Evolutionary conservation across 495 filamentous ascomycete genomes (phyloP).

Genomic region (Entonaema liquescens): DNA sequence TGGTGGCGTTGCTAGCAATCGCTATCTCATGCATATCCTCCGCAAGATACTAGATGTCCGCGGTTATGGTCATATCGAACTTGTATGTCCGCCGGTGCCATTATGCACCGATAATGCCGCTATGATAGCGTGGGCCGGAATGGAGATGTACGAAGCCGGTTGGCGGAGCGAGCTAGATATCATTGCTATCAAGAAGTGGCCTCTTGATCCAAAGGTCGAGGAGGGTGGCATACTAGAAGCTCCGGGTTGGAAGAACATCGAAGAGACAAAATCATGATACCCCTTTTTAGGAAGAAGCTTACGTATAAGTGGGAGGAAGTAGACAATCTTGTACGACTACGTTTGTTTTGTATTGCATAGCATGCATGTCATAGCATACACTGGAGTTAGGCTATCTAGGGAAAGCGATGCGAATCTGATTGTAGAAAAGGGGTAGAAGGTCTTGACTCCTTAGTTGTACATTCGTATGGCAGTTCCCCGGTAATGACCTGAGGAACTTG

Average conservation of each 20-base stretch:
- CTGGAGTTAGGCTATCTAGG: slow-evolving; percentile 2
- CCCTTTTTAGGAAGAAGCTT: background rate
- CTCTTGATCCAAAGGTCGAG: slow-evolving; percentile 68
- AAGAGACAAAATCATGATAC: slow-evolving; percentile 8
- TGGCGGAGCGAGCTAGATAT: slow-evolving; percentile 69
- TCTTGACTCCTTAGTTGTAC: slow-evolving; percentile 35
- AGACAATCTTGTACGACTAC: slow-evolving; percentile 9
- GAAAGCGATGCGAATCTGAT: slow-evolving; percentile 1
- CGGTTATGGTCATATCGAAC: slow-evolving; percentile 66
- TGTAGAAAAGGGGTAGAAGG: slow-evolving; percentile 9
- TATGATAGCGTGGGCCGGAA: slow-evolving; percentile 97
- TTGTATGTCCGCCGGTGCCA: slow-evolving; percentile 75
- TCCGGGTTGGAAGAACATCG: slow-evolving; percentile 49
- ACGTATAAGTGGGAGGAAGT: background rate
- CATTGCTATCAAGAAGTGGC: slow-evolving; percentile 76
- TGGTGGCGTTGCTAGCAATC: slow-evolving; percentile 89
- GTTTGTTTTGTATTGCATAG: slow-evolving; percentile 18
- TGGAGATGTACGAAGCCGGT: slow-evolving; percentile 89
- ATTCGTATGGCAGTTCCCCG: slow-evolving; percentile 31
- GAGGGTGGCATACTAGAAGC: slow-evolving; percentile 62
- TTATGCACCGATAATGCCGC: slow-evolving; percentile 95
- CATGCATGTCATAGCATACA: slow-evolving; percentile 7
- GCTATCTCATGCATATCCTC: slow-evolving; percentile 75
- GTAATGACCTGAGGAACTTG: slow-evolving; percentile 10
- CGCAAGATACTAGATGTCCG: slow-evolving; percentile 67